Evolutionary conservation across 176 grass and related monocot genomes (phyloP).

Genomic region (Secale cereale): DNA sequence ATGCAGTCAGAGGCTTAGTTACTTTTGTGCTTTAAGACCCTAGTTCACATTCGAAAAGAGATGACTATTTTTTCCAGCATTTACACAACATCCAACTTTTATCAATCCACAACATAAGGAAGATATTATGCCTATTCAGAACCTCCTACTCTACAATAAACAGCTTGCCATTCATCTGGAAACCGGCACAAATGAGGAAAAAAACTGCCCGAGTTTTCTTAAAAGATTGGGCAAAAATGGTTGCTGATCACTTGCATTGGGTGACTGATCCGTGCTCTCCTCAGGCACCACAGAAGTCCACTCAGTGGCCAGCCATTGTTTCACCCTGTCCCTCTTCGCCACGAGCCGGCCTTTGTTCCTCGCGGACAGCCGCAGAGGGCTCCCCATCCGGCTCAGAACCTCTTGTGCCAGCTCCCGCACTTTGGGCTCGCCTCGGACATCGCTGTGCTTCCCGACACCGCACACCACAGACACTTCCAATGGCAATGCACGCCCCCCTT

Average conservation of each 20-base stretch:
- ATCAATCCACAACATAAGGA: neutral
- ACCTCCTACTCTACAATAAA: neutral
- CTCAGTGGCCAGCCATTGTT: constrained; percentile 53
- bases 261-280: neutral
- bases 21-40: neutral
- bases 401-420: constrained; percentile 63
- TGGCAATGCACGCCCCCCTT: constrained; percentile 6
- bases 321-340: constrained; percentile 50
- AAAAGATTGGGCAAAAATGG: constrained; percentile 1
- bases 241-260: neutral
- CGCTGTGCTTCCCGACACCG: constrained; percentile 74
- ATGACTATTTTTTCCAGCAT: neutral
- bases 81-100: neutral
- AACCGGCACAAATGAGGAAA: constrained; percentile 16
- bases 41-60: neutral
- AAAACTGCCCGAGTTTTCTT: constrained; percentile 16
- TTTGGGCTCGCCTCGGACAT: constrained; percentile 55
- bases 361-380: constrained; percentile 55
- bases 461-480: constrained; percentile 71
- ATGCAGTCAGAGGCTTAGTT: neutral
- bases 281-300: constrained; percentile 12
- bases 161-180: constrained; percentile 14
- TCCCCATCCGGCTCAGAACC: constrained; percentile 57
- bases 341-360: constrained; percentile 70
- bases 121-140: neutral